These are phyloP conservation scores for Paramecium tetraurelia DNA, from an alignment of 73 alveolate genomes.

Conservation along the genomic window DNA sequence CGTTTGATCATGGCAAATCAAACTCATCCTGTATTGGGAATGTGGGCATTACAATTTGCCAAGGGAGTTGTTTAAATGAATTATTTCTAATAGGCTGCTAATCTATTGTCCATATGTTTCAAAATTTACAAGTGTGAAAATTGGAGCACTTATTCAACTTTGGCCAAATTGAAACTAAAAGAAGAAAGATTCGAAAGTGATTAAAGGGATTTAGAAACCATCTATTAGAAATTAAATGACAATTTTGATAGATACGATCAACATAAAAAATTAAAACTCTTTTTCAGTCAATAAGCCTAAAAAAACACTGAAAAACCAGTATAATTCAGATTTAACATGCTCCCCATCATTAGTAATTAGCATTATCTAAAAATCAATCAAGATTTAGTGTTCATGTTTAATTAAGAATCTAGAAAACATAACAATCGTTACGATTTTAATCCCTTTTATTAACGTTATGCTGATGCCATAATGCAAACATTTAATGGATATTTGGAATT, in stretches of 20 bases:
- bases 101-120: neutral
- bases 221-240: neutral
- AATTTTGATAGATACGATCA: neutral
- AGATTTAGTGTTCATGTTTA: neutral
- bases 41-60: slow-evolving; percentile 28
- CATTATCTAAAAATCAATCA: neutral
- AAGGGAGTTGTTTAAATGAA: slow-evolving; percentile 18
- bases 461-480: neutral
- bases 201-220: neutral
- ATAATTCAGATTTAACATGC: neutral
- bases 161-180: slow-evolving; percentile 45
- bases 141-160: slow-evolving; percentile 29
- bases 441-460: neutral
- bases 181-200: slow-evolving; percentile 15
- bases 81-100: neutral
- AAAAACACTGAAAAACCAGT: neutral
- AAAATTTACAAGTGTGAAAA: neutral
- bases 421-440: neutral
- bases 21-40: neutral
- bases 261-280: neutral
- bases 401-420: neutral
- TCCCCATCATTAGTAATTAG: neutral
- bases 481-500: neutral
- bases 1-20: neutral
- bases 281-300: neutral